phyloP scores from a whole-genome alignment of 2,329 filamentous ascomycete genomes.

The Purpureocillium takamizusanense region DNA sequence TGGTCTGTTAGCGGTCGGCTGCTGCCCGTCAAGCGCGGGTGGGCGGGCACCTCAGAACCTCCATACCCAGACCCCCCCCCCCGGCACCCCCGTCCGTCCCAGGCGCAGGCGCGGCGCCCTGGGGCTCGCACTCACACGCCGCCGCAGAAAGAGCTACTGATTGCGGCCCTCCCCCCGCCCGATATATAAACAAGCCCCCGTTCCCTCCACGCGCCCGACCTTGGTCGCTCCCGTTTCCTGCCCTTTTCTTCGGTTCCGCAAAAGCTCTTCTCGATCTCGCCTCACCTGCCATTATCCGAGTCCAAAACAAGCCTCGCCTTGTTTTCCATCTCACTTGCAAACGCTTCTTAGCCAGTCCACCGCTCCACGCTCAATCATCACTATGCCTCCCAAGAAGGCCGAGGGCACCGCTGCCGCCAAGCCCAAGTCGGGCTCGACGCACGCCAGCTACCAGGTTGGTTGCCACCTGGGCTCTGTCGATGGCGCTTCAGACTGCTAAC shows the following conservation, averaged over 20 bases:
- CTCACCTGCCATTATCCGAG: slow-evolving; percentile 9
- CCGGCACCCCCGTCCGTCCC: too few relatives aligned
- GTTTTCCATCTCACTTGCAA: slow-evolving; percentile 4
- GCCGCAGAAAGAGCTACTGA: slow-evolving; percentile 31
- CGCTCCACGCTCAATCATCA: slow-evolving; percentile 15
- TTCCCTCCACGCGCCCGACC: slow-evolving; percentile 44
- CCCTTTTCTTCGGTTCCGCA: slow-evolving; percentile 18
- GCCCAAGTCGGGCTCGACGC: slow-evolving; percentile 40
- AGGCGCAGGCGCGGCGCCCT: too few relatives aligned
- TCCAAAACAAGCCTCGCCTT: slow-evolving; percentile 15
- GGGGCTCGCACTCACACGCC: too few relatives aligned
- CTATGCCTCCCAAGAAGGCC: slow-evolving; percentile 54
- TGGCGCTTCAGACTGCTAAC: slow-evolving; percentile 13
- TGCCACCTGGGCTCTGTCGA: slow-evolving; percentile 1
- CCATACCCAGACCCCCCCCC: too few relatives aligned
- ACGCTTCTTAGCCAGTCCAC: background rate
- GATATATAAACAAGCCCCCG: slow-evolving; percentile 51
- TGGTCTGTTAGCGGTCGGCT: too few relatives aligned
- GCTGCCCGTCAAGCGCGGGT: too few relatives aligned
- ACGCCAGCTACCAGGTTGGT: slow-evolving; percentile 52
- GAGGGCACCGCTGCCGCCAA: slow-evolving; percentile 27
- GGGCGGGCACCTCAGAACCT: too few relatives aligned
- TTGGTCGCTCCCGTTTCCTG: slow-evolving; percentile 25
- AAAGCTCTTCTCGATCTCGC: slow-evolving; percentile 10
- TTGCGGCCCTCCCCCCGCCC: slow-evolving; percentile 46